Percentiles rank a stretch among this genome's conserved stretches.
phyloP scores from a whole-genome alignment of 805 yeast species.

The Lipomyces kockii region DNA sequence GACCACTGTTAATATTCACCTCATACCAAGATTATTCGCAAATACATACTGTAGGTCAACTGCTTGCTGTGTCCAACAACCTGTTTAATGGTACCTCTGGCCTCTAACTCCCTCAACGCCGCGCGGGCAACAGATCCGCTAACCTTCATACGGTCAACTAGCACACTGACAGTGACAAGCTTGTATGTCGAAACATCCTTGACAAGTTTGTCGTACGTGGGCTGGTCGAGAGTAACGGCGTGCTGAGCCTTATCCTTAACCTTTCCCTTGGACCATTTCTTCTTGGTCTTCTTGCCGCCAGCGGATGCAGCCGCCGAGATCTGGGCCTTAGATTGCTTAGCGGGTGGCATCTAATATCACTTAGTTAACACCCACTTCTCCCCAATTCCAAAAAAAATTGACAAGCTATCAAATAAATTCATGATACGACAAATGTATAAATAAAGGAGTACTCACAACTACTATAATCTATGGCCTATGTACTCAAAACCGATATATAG shows the following conservation, averaged over 20 bases:
- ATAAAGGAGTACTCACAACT: neutral
- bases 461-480: neutral
- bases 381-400: neutral
- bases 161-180: constrained; percentile 95
- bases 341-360: constrained; percentile 33
- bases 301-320: constrained; percentile 30
- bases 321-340: constrained; percentile 28
- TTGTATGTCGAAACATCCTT: constrained; percentile 99
- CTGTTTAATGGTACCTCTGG: constrained; percentile 92
- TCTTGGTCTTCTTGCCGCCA: constrained; percentile 57
- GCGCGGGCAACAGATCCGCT: constrained; percentile 99
- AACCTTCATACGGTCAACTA: constrained; percentile 98
- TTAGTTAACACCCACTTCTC: neutral
- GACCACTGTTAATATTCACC: constrained; percentile 43
- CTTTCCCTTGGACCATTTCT: constrained; percentile 99
- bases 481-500: neutral
- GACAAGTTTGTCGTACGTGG: constrained; percentile 97
- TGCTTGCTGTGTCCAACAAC: constrained; percentile 95
- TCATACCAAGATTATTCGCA: neutral
- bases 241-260: constrained; percentile 99
- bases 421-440: neutral
- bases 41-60: constrained; percentile 76
- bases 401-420: neutral
- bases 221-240: constrained; percentile 96
- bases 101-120: constrained; percentile 94